Evolutionary conservation across 257 asterid genomes (phyloP), one percentile per base, ranked within the genome.

Genomic region (Orobanche coerulescens): DNA sequence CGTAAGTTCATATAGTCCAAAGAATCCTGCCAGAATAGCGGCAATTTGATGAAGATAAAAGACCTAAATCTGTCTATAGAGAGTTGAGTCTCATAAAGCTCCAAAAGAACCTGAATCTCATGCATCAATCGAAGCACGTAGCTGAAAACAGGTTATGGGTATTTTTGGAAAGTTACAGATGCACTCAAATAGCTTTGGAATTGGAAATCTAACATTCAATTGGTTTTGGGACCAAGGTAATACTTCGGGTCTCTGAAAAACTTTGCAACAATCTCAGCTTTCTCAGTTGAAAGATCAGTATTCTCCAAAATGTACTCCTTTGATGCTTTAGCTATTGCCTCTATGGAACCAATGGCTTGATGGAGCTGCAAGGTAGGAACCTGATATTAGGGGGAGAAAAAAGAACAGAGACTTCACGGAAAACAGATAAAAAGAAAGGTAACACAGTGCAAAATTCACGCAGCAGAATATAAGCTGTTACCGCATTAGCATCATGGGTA

Each of bases 341-440:
- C 94, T 58, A 93, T 80, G 75, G 99, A 93, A 67, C 99, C 96
- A 64, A 93, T 78, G 31, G 96, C 94, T 77, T 82, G 95, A 72
- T 73, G 71, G 16, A 93, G 95, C 99, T 93, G 95, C 70, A 69
- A 61, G 40, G 54, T 42, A 48, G 36, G 72, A 64, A 68, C 13
- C 28, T 8, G 1, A 16, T 49, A 49, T 49, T 26, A 31, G 36
- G 15, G 19, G 31, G 19, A 50, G 36, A 51, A 36, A 2, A 0
- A 36, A 36, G 13, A 6, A 36, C 24, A 39, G 50, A n/a, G 18
- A n/a, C 9, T 19, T 39, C 6, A 40, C 15, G 53, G 25, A 20
- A 54, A 51, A 42, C 1, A 42, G 1, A 25, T 14, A 23, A 2
- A 53, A 28, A 53, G 15, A 52, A 13, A n/a, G n/a, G n/a, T n/a